phyloP scores from a whole-genome alignment of 2,329 filamentous ascomycete genomes.

The Sarocladium oryzae region DNA sequence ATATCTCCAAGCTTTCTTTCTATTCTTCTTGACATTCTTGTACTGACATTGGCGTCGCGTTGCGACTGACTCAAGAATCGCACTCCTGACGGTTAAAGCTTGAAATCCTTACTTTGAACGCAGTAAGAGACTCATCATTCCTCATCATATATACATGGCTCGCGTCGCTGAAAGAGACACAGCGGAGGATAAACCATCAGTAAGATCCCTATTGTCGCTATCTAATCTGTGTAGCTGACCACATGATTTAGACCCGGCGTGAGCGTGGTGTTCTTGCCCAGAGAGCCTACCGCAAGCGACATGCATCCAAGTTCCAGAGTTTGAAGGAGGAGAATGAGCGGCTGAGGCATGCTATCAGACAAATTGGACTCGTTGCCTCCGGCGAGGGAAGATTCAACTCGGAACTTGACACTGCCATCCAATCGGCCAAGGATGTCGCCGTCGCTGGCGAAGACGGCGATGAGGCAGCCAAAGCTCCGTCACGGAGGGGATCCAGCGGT shows the following conservation, averaged over 20 bases:
- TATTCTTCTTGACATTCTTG: too few species aligned
- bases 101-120: too few species aligned
- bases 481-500: neutral
- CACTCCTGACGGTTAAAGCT: too few species aligned
- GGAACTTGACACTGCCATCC: neutral
- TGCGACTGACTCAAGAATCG: too few species aligned
- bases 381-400: neutral
- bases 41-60: too few species aligned
- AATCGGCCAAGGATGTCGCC: neutral
- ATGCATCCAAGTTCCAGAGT: slow-evolving; percentile 15
- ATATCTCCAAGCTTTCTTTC: too few species aligned
- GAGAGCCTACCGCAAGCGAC: slow-evolving; percentile 18
- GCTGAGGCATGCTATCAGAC: slow-evolving; percentile 11
- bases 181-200: too few species aligned
- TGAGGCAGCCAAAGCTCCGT: neutral
- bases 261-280: slow-evolving; percentile 17
- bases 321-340: slow-evolving; percentile 16
- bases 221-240: too few species aligned
- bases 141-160: too few species aligned
- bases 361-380: neutral
- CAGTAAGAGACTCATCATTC: too few species aligned
- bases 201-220: too few species aligned
- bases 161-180: too few species aligned
- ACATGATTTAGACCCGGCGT: slow-evolving; percentile 12
- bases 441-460: neutral